These are phyloP conservation scores for Trametes cinnabarina DNA, from an alignment of 768 basidiomycete genomes.

Conservation along the genomic window DNA sequence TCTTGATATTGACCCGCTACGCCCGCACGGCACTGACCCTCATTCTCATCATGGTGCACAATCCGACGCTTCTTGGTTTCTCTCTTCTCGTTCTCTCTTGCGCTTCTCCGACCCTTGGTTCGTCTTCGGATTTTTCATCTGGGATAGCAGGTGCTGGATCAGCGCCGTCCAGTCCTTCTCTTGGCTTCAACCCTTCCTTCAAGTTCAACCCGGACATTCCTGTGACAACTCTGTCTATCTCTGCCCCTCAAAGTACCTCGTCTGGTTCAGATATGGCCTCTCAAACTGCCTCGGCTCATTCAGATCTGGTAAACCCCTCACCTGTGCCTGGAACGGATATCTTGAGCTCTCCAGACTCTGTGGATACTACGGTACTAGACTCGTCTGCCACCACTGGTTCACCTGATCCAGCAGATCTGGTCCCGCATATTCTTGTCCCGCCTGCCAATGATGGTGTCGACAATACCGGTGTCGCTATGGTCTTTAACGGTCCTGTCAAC, in stretches of 20 bases:
- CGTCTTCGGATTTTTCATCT: background rate
- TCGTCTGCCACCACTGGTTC: too few relatives aligned
- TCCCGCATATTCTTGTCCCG: too few relatives aligned
- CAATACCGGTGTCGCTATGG: too few relatives aligned
- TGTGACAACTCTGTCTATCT: background rate
- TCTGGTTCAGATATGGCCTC: background rate
- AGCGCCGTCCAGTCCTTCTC: slow-evolving; percentile 3
- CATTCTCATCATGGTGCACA: slow-evolving; percentile 7
- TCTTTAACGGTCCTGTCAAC: background rate
- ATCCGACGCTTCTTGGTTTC: slow-evolving; percentile 15
- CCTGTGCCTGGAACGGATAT: background rate
- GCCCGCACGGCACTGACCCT: slow-evolving; percentile 23
- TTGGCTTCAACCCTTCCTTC: background rate
- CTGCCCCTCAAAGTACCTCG: background rate
- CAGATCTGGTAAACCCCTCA: too few relatives aligned
- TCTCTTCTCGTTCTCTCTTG: slow-evolving; percentile 18
- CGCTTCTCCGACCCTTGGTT: slow-evolving; percentile 16
- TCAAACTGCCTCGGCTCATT: background rate
- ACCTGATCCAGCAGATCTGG: too few relatives aligned
- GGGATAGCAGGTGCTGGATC: background rate
- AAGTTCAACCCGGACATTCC: background rate
- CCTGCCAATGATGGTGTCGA: too few relatives aligned
- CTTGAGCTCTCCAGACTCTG: too few relatives aligned
- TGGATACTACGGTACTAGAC: too few relatives aligned
- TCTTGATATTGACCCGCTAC: background rate